Evolutionary conservation across 176 grass and related monocot genomes (phyloP).

Genomic region (Otatea glauca): DNA sequence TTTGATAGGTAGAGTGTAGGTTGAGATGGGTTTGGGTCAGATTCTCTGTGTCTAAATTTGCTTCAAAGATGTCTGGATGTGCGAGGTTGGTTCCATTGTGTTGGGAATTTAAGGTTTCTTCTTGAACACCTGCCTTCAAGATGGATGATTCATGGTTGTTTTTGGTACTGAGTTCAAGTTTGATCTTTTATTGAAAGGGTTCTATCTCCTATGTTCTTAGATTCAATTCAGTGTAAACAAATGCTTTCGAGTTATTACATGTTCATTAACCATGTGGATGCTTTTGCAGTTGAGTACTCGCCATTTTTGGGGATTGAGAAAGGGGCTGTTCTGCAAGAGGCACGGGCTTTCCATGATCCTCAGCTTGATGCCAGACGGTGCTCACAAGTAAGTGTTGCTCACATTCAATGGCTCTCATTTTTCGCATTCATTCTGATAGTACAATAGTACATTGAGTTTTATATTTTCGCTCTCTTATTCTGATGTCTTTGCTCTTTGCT

Average conservation of each 20-base stretch:
- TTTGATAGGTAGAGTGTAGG: neutral
- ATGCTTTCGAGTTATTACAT: conserved; percentile 22
- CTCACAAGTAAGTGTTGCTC: conserved; percentile 68
- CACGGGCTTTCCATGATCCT: conserved; percentile 86
- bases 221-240: conserved; percentile 30
- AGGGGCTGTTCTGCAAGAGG: conserved; percentile 92
- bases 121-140: neutral
- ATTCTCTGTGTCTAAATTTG: neutral
- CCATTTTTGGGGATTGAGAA: conserved; percentile 97
- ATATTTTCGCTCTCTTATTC: neutral
- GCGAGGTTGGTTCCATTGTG: neutral
- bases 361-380: conserved; percentile 85
- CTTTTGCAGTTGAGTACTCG: conserved; percentile 78
- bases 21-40: neutral
- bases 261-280: conserved; percentile 19
- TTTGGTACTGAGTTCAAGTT: neutral
- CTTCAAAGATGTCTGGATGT: neutral
- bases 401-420: conserved; percentile 4
- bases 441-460: neutral
- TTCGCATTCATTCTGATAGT: neutral
- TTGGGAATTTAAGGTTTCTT: neutral
- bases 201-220: neutral
- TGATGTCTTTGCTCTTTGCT: no score
- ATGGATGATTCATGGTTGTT: neutral
- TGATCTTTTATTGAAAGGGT: neutral